These are phyloP conservation scores for Abelmoschus esculentus DNA, from an alignment of 345 rosid species.

Conservation along the genomic window DNA sequence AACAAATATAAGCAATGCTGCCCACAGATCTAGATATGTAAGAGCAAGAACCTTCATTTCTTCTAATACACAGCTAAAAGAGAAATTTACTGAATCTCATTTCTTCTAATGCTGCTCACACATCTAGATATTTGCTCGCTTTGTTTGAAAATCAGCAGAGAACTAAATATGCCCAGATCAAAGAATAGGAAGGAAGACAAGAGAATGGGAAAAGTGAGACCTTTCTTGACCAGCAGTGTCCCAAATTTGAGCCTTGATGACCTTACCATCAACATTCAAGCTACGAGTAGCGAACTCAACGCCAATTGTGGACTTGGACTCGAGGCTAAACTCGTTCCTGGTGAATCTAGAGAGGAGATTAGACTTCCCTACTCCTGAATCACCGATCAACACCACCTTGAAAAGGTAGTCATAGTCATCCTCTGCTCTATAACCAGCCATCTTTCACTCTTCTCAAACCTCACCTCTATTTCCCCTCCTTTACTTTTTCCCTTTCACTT, in stretches of 20 bases:
- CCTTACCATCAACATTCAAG: conserved; percentile 70
- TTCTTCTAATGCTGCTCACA: neutral
- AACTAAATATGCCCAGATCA: conserved; percentile 15
- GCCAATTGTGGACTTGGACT: conserved; percentile 88
- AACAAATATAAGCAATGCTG: neutral
- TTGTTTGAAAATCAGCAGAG: neutral
- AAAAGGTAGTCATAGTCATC: conserved; percentile 94
- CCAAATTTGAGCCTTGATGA: conserved; percentile 98
- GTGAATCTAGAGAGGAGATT: conserved; percentile 89
- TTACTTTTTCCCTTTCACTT: neutral
- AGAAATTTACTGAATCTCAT: neutral
- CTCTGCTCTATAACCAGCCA: conserved; percentile 91
- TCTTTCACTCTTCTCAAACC: conserved; percentile 18
- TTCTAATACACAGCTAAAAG: neutral
- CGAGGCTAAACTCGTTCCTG: conserved; percentile 87
- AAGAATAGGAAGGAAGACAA: conserved; percentile 4
- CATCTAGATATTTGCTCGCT: neutral
- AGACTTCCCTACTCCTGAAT: conserved; percentile 93
- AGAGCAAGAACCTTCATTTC: neutral
- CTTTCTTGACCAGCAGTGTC: conserved; percentile 98
- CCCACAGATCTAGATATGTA: conserved; percentile 7
- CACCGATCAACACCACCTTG: conserved; percentile 83
- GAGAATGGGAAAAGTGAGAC: conserved; percentile 23
- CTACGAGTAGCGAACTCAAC: conserved; percentile 97
- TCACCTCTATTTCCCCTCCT: neutral